Percentiles rank a stretch among this genome's conserved stretches.
Evolutionary conservation across 1,284 basidiomycete species (phyloP).

Genomic region (Leccinum angustisporum): DNA sequence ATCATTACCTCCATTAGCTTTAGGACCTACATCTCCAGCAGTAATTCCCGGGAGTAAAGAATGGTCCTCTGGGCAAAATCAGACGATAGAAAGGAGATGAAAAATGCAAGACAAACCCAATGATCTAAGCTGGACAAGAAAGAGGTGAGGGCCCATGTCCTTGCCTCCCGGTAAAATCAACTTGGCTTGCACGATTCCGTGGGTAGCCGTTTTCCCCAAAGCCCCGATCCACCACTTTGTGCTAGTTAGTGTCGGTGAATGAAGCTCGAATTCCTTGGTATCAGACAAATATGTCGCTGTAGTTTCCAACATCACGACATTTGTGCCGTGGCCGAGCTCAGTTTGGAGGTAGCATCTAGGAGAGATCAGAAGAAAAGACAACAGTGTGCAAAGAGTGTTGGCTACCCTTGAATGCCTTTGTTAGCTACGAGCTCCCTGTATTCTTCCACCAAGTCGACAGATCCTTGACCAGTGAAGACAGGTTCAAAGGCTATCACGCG

Average conservation of each 20-base stretch:
- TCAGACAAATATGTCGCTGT: conserved; percentile 73
- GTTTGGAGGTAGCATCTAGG: conserved; percentile 67
- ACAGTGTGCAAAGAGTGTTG: neutral
- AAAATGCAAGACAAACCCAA: conserved; percentile 40
- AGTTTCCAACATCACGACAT: conserved; percentile 71
- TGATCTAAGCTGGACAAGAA: conserved; percentile 68
- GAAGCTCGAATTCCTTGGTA: conserved; percentile 72
- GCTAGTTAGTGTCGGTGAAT: conserved; percentile 75
- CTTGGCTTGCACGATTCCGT: conserved; percentile 78
- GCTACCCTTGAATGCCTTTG: conserved; percentile 60
- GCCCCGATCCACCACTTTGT: conserved; percentile 86
- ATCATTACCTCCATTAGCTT: conserved; percentile 41
- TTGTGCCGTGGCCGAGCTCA: conserved; percentile 76
- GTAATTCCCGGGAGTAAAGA: conserved; percentile 60
- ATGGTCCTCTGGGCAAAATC: conserved; percentile 51
- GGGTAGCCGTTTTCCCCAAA: conserved; percentile 72
- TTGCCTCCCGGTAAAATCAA: conserved; percentile 64
- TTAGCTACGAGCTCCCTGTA: conserved; percentile 50
- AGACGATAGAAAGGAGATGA: neutral
- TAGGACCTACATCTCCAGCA: conserved; percentile 66
- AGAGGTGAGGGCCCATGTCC: conserved; percentile 75
- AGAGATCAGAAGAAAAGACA: neutral
- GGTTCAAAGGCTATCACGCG: conserved; percentile 59
- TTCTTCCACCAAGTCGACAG: conserved; percentile 46
- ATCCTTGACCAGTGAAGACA: conserved; percentile 61